Evolutionary conservation across 2,329 filamentous ascomycete genomes (phyloP).

Genomic region (Claviceps paspali): DNA sequence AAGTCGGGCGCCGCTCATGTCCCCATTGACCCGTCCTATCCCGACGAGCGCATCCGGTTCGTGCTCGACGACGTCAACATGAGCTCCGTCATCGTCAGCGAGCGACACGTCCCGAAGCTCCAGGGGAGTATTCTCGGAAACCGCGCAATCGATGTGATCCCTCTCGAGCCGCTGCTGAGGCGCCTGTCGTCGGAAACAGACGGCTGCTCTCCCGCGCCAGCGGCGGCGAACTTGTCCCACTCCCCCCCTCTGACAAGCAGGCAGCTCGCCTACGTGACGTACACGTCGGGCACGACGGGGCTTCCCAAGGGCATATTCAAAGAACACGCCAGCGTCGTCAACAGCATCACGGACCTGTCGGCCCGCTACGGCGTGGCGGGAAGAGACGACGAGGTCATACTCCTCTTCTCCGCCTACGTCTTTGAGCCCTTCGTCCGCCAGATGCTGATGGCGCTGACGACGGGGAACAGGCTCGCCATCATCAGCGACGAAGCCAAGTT

Average conservation of each 20-base stretch:
- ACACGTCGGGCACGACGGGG: constrained; percentile 33
- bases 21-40: constrained; percentile 5
- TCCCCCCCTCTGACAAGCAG: background rate
- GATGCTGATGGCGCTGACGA: constrained; percentile 3
- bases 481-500: constrained; percentile 2
- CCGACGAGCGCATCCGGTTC: constrained; percentile 3
- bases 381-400: constrained; percentile 3
- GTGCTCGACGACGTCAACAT: constrained; percentile 1
- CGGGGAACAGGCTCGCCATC: constrained; percentile 1
- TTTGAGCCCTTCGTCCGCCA: constrained; percentile 2
- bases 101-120: background rate
- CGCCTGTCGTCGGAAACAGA: background rate
- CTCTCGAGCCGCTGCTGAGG: background rate
- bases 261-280: constrained; percentile 20
- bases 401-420: constrained; percentile 3
- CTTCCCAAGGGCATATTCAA: constrained; percentile 28
- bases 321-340: constrained; percentile 4
- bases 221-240: too few species aligned
- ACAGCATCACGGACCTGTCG: constrained; percentile 2
- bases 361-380: constrained; percentile 1
- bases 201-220: too few species aligned
- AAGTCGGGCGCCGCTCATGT: constrained; percentile 4
- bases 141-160: background rate
- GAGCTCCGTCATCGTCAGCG: background rate
- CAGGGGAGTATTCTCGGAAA: background rate